Conservation (phyloP, 1,284 basidiomycete genomes). For the Naganishia liquefaciens region DNA sequence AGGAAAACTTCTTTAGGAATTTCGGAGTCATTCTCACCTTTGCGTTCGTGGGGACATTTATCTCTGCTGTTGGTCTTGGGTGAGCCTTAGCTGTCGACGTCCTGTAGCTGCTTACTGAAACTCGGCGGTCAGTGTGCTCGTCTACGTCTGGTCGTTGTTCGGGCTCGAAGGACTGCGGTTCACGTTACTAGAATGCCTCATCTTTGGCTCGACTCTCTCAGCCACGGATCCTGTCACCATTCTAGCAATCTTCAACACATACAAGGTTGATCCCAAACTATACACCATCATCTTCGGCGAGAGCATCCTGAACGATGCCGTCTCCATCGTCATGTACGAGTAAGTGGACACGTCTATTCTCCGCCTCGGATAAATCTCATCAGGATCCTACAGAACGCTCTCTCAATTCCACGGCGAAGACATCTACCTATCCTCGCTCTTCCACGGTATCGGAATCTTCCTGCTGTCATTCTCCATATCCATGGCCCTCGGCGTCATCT, state of each 20-base stretch:
- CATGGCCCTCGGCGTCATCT: constrained; percentile 87
- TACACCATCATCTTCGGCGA: constrained; percentile 99
- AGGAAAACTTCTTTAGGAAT: constrained; percentile 97
- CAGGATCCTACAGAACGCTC: constrained; percentile 66
- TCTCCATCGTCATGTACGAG: constrained; percentile 99
- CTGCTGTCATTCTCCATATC: constrained; percentile 90
- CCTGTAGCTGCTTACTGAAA: constrained; percentile 43
- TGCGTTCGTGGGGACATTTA: constrained; percentile 94
- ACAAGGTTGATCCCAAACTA: constrained; percentile 97
- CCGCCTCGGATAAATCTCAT: not conserved
- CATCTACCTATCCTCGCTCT: constrained; percentile 82
- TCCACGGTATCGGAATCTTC: constrained; percentile 95
- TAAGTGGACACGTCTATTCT: constrained; percentile 58
- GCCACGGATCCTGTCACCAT: constrained; percentile 99
- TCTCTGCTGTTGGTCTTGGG: constrained; percentile 95
- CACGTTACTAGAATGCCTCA: constrained; percentile 85
- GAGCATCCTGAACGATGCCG: constrained; percentile 94
- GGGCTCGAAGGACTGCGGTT: constrained; percentile 79
- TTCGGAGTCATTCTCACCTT: constrained; percentile 96
- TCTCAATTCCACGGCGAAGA: constrained; percentile 88
- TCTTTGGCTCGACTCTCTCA: constrained; percentile 93
- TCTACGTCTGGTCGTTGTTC: constrained; percentile 91
- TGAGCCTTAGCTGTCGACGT: constrained; percentile 51
- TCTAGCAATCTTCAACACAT: constrained; percentile 96
- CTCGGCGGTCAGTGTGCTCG: constrained; percentile 68